Base-by-base conservation (phyloP, 345 rosid species). In the Dimocarpus longan region DNA sequence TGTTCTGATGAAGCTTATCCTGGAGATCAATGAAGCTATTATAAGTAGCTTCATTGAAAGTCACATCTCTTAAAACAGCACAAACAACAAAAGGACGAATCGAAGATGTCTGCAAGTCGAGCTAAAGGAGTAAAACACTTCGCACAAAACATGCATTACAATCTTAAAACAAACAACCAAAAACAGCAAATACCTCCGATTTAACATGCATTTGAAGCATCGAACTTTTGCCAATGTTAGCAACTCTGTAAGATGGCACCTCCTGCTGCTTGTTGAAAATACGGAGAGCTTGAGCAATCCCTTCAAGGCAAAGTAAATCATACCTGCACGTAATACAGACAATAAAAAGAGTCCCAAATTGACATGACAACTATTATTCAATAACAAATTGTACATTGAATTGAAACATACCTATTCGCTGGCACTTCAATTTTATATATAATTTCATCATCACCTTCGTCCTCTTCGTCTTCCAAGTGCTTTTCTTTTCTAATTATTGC, bases 11-110 rank as follows among this genome's bases (percentile, higher is more conserved):
- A 67, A 96, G 91, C 90, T 93, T 96, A 66, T 96, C 99, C 86
- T 96, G 99, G 70, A 96, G 95, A 84, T 94, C 98, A 64, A 94
- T 94, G 80, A 96, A 96, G 88, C 99, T 96, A 80, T 94, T 93
- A 81, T 94, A 93, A 21, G 90, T 92, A 42, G 92, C 94, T 85
- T 96, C 94, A 74, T 94, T 92, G 82, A 96, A 93, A 8, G 89
- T 87, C 40, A 94, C 82, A 73, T 90, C 93, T 82, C 99, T 90
- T 79, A 96, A 82, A 84, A 94, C 92, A 80, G 95, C 99, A 92
- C 98, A 93, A 64, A 91, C 96, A 78, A 95, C 67, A 73, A 54
- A 85, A 3, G 96, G 96, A 11, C 96, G 94, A 71, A 94, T 82
- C 75, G 69, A 78, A 40, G 93, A 84, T 37, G 98, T 94, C 98